phyloP scores from a whole-genome alignment of 108 stramenopile species.

The Fragilaria crotonensis region DNA sequence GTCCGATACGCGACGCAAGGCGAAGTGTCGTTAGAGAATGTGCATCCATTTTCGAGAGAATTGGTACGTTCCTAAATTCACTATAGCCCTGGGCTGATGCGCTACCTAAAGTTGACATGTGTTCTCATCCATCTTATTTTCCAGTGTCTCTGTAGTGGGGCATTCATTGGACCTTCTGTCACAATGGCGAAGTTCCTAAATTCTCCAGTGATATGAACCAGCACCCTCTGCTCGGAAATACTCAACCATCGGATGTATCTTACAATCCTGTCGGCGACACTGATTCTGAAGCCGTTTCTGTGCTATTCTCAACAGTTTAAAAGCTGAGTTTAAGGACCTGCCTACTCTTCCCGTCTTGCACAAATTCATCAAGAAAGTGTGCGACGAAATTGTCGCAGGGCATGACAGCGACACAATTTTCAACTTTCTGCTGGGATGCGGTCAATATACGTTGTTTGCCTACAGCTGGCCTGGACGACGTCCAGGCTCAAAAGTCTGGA shows the following conservation, averaged over 20 bases:
- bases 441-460: conserved; percentile 53
- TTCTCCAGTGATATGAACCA: conserved; percentile 6
- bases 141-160: conserved; percentile 12
- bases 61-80: conserved; percentile 24
- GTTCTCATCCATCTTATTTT: too few species aligned
- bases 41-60: conserved; percentile 82
- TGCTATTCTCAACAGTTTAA: conserved; percentile 70
- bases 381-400: conserved; percentile 46
- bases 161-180: conserved; percentile 60
- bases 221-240: conserved; percentile 22
- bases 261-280: conserved; percentile 80
- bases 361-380: conserved; percentile 36
- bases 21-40: conserved; percentile 60
- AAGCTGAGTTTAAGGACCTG: conserved; percentile 44
- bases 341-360: conserved; percentile 67
- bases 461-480: conserved; percentile 73
- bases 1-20: conserved; percentile 84
- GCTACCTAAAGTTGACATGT: too few species aligned
- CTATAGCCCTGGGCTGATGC: too few species aligned
- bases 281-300: conserved; percentile 77
- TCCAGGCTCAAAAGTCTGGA: conserved; percentile 69
- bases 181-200: conserved; percentile 79
- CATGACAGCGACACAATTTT: conserved; percentile 60
- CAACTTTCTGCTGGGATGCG: conserved; percentile 72
- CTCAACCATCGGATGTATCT: conserved; percentile 3